A percentile compares a stretch with the other conserved stretches of the same genome.
Conservation (phyloP, 1,139 yeast species). For the Protomyces lactucae-debilis region DNA sequence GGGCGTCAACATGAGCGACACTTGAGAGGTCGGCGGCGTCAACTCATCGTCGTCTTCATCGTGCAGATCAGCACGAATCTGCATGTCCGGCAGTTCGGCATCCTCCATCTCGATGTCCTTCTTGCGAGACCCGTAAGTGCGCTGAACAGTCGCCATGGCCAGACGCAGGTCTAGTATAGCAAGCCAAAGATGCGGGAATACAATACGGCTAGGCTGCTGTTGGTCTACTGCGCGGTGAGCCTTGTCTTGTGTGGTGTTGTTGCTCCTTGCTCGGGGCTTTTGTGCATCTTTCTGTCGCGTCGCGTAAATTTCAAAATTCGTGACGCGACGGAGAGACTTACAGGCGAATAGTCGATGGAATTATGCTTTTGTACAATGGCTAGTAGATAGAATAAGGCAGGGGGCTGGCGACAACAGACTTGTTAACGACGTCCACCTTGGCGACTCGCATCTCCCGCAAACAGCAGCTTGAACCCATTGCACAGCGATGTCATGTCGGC, state of each 20-base stretch:
- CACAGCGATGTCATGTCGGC: conserved; percentile 83
- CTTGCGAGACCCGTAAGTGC: background rate
- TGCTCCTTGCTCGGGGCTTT: background rate
- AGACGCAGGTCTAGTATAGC: too few species aligned
- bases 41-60: background rate
- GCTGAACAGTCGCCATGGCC: background rate
- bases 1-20: background rate
- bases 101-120: background rate
- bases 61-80: too few species aligned
- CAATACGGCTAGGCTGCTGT: too few species aligned
- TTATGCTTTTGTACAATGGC: too few species aligned
- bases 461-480: conserved; percentile 79
- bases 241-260: too few species aligned
- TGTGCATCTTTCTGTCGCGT: background rate
- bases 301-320: background rate
- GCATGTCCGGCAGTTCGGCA: background rate
- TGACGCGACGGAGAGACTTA: background rate
- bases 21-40: conserved; percentile 12
- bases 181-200: too few species aligned
- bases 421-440: background rate
- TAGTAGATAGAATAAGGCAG: too few species aligned
- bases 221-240: too few species aligned
- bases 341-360: too few species aligned
- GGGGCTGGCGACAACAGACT: too few species aligned
- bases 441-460: conserved; percentile 29